phyloP scores from a whole-genome alignment of 345 rosid genomes.

The Linum tenue region DNA sequence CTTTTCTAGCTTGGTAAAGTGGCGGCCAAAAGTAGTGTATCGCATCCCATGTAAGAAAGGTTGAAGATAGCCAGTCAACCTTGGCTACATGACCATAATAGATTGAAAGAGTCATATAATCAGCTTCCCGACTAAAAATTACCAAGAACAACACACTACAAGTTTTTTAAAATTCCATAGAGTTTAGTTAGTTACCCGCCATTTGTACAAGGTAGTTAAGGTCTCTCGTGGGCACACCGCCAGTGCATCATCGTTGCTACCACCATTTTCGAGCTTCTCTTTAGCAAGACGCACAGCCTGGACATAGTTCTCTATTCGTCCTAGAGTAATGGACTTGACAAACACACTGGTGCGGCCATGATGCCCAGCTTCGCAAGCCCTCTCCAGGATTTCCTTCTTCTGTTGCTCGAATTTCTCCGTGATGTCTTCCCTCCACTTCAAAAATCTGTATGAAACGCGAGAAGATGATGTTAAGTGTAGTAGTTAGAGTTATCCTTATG shows the following conservation, averaged over 20 bases:
- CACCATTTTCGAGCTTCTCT: constrained; percentile 38
- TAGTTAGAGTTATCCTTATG: too few relatives aligned
- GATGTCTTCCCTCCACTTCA: neutral
- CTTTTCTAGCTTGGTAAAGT: constrained; percentile 51
- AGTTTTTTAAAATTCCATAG: neutral
- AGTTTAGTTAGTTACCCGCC: constrained; percentile 32
- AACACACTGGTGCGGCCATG: neutral
- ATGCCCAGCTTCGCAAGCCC: neutral
- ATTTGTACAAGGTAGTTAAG: constrained; percentile 31
- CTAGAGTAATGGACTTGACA: neutral
- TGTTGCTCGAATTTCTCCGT: neutral
- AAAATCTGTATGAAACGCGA: neutral
- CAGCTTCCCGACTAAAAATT: neutral
- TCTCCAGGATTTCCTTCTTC: neutral
- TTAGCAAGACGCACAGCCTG: constrained; percentile 55
- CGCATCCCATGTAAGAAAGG: constrained; percentile 57
- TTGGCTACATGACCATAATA: constrained; percentile 28
- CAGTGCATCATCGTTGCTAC: constrained; percentile 41
- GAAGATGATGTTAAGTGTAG: too few relatives aligned
- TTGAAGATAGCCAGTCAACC: constrained; percentile 47
- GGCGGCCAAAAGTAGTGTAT: constrained; percentile 69
- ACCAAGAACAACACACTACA: neutral
- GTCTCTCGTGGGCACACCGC: constrained; percentile 45
- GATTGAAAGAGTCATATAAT: neutral
- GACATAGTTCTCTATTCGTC: neutral